Base-by-base conservation (phyloP, 345 rosid species). In the Gossypium rotundifolium region DNA sequence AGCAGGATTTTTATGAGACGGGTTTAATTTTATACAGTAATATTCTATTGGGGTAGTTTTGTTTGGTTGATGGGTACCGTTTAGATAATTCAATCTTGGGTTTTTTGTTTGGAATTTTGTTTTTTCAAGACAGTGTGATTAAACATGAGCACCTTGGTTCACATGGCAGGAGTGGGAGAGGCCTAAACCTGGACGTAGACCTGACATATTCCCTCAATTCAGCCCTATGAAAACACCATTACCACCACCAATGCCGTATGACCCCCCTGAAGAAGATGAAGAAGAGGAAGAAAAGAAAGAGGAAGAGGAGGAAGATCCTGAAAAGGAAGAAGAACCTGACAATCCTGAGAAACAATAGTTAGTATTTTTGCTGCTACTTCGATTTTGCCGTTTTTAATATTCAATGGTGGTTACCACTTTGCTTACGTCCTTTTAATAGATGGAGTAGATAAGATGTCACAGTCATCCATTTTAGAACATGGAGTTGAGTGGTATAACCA, bases 161-260 rank as follows among this genome's bases (percentile, higher is more conserved):
- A 7, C 52, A 45, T 82, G 75, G 64, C 82, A 89, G 92, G 96
- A 91, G 58, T 89, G 93, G 96, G 89, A 87, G 71, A 86, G 85
- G 77, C 93, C 90, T 7, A 89, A 86, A 79, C 93, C 96, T 12
- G 93, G 88, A 60, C 85, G 93, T 72, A 87, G 96, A 65, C 88
- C 90, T 71, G 96, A 91, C 58, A 88, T 86, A 71, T 86, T 89
- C 51, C 93, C 96, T 0, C 87, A 89, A 76, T 91, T 89, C 79
- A 89, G 93, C 51, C 96, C 93, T 0, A 86, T 91, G 92, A 91
- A 87, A 81, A 89, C 93, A 79, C 93, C 93, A 2, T 85, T 89
- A 45, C 96, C 96, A 7, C 88, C 87, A 0, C 96, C 93, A 0
- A 75, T 88, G 83, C 92, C 96, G 48, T 85, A 80, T 74, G 96